A percentile compares a stretch with the other conserved stretches of the same genome.
Conservation (phyloP, 2,329 filamentous ascomycete species). For the Fusarium xyrophilum region DNA sequence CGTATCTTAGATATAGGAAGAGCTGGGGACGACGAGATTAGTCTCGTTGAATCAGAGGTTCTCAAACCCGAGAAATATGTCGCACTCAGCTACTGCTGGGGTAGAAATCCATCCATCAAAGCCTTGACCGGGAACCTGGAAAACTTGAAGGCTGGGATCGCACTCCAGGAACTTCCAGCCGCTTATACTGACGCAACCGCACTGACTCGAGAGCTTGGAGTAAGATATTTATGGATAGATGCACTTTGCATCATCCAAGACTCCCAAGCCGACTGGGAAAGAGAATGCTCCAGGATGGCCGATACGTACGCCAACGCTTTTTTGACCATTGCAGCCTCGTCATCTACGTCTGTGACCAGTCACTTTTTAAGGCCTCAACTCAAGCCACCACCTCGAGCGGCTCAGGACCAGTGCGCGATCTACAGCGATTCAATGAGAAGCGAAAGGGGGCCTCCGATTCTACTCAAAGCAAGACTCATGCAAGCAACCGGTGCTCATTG, state of each 20-base stretch:
- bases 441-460: not conserved
- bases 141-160: slow-evolving; percentile 6
- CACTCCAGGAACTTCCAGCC: slow-evolving; percentile 7
- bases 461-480: slow-evolving; percentile 21
- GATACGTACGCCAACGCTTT: slow-evolving; percentile 25
- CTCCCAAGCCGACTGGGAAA: slow-evolving; percentile 25
- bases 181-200: slow-evolving; percentile 17
- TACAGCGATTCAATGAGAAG: not conserved
- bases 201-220: slow-evolving; percentile 4
- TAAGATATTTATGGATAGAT: slow-evolving; percentile 31
- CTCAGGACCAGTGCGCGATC: not conserved
- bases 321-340: slow-evolving; percentile 29
- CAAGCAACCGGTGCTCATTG: slow-evolving; percentile 25
- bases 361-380: slow-evolving; percentile 19
- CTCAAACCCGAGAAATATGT: not conserved
- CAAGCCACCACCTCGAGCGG: not conserved
- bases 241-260: slow-evolving; percentile 32
- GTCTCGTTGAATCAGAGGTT: not conserved
- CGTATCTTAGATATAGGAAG: slow-evolving; percentile 24
- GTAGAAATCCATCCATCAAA: not conserved
- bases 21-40: not conserved
- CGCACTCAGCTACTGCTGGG: slow-evolving; percentile 37
- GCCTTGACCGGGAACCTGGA: slow-evolving; percentile 1
- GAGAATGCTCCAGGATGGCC: slow-evolving; percentile 24
- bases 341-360: slow-evolving; percentile 13